phyloP scores from a whole-genome alignment of 371 early-diverging fungal genomes.

The Mucor indicus region DNA sequence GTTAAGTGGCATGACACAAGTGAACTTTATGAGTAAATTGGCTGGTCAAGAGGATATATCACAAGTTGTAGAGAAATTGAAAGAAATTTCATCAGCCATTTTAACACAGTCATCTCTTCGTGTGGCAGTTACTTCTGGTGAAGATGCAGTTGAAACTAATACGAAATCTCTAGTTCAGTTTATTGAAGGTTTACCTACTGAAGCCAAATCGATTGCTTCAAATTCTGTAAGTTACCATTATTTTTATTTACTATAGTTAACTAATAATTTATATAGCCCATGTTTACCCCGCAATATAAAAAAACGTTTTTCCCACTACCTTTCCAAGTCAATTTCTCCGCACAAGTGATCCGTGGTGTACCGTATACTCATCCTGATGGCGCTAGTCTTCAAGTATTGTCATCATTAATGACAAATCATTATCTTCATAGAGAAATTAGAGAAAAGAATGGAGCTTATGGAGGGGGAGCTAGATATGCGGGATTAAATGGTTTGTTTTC shows the following conservation, averaged over 20 bases:
- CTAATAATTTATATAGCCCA: conserved; percentile 9
- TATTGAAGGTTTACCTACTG: conserved; percentile 45
- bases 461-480: conserved; percentile 81
- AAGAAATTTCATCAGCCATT: conserved; percentile 53
- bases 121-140: conserved; percentile 67
- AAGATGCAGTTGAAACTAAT: conserved; percentile 58
- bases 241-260: not conserved
- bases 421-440: conserved; percentile 92
- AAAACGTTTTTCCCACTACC: conserved; percentile 70
- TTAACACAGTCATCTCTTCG: conserved; percentile 60
- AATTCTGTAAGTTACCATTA: conserved; percentile 14
- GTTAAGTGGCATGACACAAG: conserved; percentile 77
- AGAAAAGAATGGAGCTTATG: conserved; percentile 97
- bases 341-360: conserved; percentile 69
- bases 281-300: conserved; percentile 33
- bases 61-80: conserved; percentile 59
- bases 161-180: conserved; percentile 53
- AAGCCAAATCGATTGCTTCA: conserved; percentile 12
- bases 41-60: conserved; percentile 58
- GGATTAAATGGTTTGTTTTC: conserved; percentile 77
- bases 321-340: conserved; percentile 85
- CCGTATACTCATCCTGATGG: conserved; percentile 85
- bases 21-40: conserved; percentile 74
- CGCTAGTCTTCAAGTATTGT: conserved; percentile 73
- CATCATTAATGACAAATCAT: conserved; percentile 79